Base-by-base conservation (phyloP, 2,329 filamentous ascomycete genomes). In the Sphaerulina populicola region DNA sequence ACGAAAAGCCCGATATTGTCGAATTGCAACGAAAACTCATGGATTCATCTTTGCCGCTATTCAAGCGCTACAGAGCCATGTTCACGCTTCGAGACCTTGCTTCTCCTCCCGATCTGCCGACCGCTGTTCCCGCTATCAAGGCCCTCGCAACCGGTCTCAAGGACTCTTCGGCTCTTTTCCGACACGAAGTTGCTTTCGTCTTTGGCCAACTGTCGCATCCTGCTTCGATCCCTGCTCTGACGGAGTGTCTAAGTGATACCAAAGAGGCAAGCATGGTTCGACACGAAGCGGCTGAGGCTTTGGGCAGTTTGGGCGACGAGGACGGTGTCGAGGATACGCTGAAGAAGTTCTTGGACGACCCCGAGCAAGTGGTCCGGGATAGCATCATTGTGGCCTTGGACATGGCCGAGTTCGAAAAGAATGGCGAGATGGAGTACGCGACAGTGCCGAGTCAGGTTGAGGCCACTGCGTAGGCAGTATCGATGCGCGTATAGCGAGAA, bases 101-200 rank as follows among this genome's bases (percentile, higher is more conserved):
- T 18, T 96, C 90, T 3, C 93, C 93, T 12, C 90, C 91, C 8
- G 86, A 94, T 65, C 82, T 94, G 39, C 86, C 89, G 1, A 95
- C 90, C 1, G 90, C 91, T 6, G 80, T 88, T 12, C 85, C 87
- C n/a, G 91, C 93, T 14, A 80, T 98, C 47, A 78, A 85, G 40
- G 87, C 90, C 9, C 79, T 98, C 42, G 88, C 93, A 41, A 84
- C 83, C 65, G 93, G 93, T 12, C 83, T 98, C 62, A 76, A 77
- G 30, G 93, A 98, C 68, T 77, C 82, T 14, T 96, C 90, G 44
- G 90, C 90, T 4, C 81, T 98, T 6, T 97, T 98, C 78, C 84
- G 93, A 60, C 93, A 98, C 72, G 93, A 98, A 68, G 89, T 98
- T 59, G 93, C 93, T 11, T 98, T 98, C 68, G 93, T 98, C 11